Base-by-base conservation (phyloP, 1,139 yeast species). In the Sugiyamaella novakii region DNA sequence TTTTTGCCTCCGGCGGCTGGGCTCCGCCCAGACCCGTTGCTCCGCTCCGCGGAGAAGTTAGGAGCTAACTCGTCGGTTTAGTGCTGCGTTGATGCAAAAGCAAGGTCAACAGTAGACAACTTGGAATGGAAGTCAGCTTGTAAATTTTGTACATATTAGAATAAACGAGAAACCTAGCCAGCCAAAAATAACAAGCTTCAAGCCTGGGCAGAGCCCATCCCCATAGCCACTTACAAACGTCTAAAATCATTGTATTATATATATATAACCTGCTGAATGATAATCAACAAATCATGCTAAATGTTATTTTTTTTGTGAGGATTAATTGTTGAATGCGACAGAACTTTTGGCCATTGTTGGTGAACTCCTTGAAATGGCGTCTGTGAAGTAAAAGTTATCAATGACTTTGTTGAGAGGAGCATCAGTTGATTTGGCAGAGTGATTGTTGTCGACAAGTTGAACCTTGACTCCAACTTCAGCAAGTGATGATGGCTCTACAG, bases 271-370 rank as follows among this genome's bases (percentile, higher is more conserved):
- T n/a, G 25, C 25, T 6, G 8, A 22, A 34, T 34, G 21, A 31
- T 31, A 41, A 30, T 29, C 29, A 42, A 33, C 39, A 42, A 19
- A 27, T 33, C 40, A 42, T 33, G 39, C 46, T 30, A 41, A 30
- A 21, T 18, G 19, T 30, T 31, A 24, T 15, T 38, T 37, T 37
- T 37, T 17, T 14, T 33, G 27, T 6, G 34, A 17, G 47, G 40
- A 27, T 29, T 42, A 43, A 29, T 43, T 30, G 24, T 50, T 55
- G 54, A 67, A 69, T 43, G 72, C 73, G 39, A 66, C 68, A 27
- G 74, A 67, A 52, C 94, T 84, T 73, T 79, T 84, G 47, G 95
- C 95, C 95, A 87, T 87, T 34, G 95, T 87, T 59, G 89, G 88
- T 46, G 95, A 87, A 51, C 87, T 81, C 75, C 95, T 80, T 33